Percentiles rank a stretch among this genome's conserved stretches.
phyloP scores from a whole-genome alignment of 352 stramenopile species.

The Phytophthora macrochlamydospora region DNA sequence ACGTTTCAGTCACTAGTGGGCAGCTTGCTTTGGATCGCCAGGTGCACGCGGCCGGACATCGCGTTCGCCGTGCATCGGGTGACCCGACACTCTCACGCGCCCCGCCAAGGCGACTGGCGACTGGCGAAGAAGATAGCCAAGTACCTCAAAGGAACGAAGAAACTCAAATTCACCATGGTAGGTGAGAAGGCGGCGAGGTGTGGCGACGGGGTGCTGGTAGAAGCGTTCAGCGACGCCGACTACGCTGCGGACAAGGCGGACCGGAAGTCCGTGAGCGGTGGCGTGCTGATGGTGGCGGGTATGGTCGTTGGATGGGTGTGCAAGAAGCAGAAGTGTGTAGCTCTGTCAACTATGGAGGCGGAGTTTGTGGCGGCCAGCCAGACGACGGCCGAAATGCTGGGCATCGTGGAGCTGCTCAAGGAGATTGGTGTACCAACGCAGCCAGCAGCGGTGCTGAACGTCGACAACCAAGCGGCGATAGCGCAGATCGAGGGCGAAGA shows the following conservation, averaged over 20 bases:
- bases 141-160: constrained; percentile 31
- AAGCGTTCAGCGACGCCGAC: constrained; percentile 27
- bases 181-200: neutral
- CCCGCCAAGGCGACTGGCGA: constrained; percentile 9
- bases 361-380: constrained; percentile 22
- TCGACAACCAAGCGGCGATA: neutral
- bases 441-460: neutral
- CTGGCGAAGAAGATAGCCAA: constrained; percentile 22
- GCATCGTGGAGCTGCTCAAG: constrained; percentile 5
- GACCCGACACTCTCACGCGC: constrained; percentile 19
- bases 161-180: constrained; percentile 18
- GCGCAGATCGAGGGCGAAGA: neutral
- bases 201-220: constrained; percentile 1
- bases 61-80: constrained; percentile 26
- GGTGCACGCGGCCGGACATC: constrained; percentile 39
- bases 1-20: constrained; percentile 43
- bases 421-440: constrained; percentile 4
- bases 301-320: constrained; percentile 20
- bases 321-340: constrained; percentile 31
- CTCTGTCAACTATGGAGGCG: constrained; percentile 27
- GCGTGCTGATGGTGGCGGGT: constrained; percentile 11
- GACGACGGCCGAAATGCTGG: constrained; percentile 12
- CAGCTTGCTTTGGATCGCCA: constrained; percentile 37
- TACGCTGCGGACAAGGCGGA: constrained; percentile 20
- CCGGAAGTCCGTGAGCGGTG: constrained; percentile 29